Percentiles rank a stretch among this genome's conserved stretches.
Conservation (phyloP, 495 filamentous ascomycete species). For the Hypoxylon crocopeplum region DNA sequence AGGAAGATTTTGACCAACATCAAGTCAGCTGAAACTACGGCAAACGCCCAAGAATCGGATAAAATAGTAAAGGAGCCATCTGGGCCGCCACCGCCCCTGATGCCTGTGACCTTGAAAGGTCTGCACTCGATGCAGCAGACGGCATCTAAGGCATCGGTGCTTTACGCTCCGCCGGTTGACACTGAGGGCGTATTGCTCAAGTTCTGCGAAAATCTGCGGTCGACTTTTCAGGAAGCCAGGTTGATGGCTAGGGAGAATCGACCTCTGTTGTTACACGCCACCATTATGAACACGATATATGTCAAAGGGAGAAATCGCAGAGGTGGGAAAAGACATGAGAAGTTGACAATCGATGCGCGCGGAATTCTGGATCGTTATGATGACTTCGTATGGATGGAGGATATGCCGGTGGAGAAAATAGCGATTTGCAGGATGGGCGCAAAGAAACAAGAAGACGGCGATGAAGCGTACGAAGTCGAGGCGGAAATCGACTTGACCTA, state of each 20-base stretch:
- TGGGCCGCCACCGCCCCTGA: constrained; percentile 10
- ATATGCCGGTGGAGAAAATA: constrained; percentile 66
- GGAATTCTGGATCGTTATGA: constrained; percentile 58
- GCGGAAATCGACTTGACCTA: constrained; percentile 51
- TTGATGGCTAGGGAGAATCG: constrained; percentile 67
- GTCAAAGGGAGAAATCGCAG: constrained; percentile 56
- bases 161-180: constrained; percentile 62
- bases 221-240: constrained; percentile 66
- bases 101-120: constrained; percentile 54
- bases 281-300: constrained; percentile 88
- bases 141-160: constrained; percentile 43
- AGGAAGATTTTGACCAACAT: constrained; percentile 51
- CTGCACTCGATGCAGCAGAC: constrained; percentile 55
- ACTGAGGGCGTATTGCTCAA: constrained; percentile 58
- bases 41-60: neutral
- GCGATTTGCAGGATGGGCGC: constrained; percentile 83
- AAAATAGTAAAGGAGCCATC: constrained; percentile 5
- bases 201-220: constrained; percentile 69
- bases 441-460: constrained; percentile 59
- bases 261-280: constrained; percentile 81
- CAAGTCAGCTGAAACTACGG: constrained; percentile 13
- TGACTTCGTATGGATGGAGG: constrained; percentile 66
- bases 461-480: constrained; percentile 59
- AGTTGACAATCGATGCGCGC: constrained; percentile 59
- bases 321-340: constrained; percentile 40